Base-by-base conservation (phyloP, 2,329 filamentous ascomycete species). In the Orbilia ellipsospora region DNA sequence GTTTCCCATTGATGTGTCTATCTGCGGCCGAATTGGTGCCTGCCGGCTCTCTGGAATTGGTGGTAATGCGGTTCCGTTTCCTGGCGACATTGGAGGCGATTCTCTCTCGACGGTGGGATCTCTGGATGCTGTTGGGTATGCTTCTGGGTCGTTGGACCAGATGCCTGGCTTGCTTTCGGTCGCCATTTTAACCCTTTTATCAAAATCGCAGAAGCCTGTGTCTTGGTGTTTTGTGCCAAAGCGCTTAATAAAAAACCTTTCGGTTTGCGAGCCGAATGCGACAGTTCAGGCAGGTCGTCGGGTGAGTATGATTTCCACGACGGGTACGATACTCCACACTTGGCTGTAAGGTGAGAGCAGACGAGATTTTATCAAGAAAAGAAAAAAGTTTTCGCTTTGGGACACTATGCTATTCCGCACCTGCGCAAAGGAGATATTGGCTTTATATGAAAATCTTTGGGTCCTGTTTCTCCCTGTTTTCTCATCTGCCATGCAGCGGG, bases 11-110 rank as follows among this genome's bases (percentile, higher is more conserved):
- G 28, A 48, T 5, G 72, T 75, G 16, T 75, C 57, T 5, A 75
- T 40, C 10, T 69, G 64, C 28, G 72, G 72, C 42, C 72, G 72
- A 13, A 20, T 13, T 28, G 44, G 64, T n/a, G 59, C 31, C 23
- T 68, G 63, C 6, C 59, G 60, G n/a, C 63, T 31, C 42, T 75
- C 72, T 50, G 72, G 72, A 13, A 75, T 75, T 51, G 72, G 48
- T 5, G 59, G 59, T 50, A 75, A 31, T 13, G 72, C 13, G 18
- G 52, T 64, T 60, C 64, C 72, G 56, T 59, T 69, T 55, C 64
- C 36, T 52, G 72, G 72, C 18, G 72, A 75, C 64, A 75, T 69
- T 75, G 72, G 72, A 18, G 72, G 57, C 12, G 72, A 75, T 55
- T 69, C 72, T 61, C 69, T 69, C 64, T 68, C 72, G 1, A 64